These are phyloP conservation scores for Leccinum rimulosum DNA, from an alignment of 768 basidiomycete species.

Conservation along the genomic window DNA sequence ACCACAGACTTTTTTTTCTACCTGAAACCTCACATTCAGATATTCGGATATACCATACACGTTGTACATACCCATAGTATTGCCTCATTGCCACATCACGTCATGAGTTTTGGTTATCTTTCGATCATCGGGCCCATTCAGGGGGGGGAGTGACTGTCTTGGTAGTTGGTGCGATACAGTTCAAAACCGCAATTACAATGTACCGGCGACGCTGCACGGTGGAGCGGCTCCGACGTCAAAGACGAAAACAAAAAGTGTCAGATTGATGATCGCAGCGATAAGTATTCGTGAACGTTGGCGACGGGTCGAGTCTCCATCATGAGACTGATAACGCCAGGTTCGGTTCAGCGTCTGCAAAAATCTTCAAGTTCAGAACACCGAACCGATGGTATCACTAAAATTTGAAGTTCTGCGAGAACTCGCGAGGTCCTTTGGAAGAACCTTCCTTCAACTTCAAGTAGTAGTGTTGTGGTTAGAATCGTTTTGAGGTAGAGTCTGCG, in stretches of 20 bases:
- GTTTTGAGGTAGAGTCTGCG: neutral
- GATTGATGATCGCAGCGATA: no score
- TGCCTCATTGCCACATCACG: neutral
- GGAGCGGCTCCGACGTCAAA: no score
- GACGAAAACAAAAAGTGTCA: no score
- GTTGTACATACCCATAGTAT: slow-evolving; percentile 17
- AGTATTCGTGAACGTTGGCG: no score
- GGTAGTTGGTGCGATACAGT: neutral
- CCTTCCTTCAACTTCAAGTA: neutral
- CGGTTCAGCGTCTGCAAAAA: no score
- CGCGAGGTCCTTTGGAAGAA: neutral
- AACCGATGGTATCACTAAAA: no score
- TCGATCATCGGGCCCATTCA: neutral
- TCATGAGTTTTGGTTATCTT: neutral
- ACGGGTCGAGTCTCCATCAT: no score
- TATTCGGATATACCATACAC: slow-evolving; percentile 10
- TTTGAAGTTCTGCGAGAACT: neutral
- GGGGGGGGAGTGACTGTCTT: neutral
- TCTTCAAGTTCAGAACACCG: no score
- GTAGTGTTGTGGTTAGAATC: neutral
- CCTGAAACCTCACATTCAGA: neutral
- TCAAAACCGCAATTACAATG: no score
- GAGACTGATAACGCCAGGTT: no score
- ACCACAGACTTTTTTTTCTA: neutral
- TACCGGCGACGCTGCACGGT: no score